Evolutionary conservation across 2,329 filamentous ascomycete genomes (phyloP).

Genomic region (Alternaria sp.): DNA sequence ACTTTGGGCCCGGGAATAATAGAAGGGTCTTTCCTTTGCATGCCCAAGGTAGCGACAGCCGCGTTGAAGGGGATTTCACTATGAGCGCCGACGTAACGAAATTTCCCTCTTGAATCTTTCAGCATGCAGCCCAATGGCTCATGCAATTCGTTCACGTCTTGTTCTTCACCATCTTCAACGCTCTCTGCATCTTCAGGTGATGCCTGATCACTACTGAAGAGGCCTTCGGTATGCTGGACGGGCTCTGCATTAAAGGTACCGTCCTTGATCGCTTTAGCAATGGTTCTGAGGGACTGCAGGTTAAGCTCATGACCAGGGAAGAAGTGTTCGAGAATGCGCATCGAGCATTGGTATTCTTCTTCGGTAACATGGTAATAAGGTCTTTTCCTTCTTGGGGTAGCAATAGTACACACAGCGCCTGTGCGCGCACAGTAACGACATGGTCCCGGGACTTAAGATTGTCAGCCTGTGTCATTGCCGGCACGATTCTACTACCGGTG

Average conservation of each 20-base stretch:
- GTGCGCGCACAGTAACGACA: constrained; percentile 51
- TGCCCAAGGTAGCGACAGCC: constrained; percentile 45
- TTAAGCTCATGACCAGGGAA: constrained; percentile 50
- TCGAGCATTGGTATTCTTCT: constrained; percentile 51
- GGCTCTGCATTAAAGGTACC: constrained; percentile 39
- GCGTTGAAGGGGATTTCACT: constrained; percentile 52
- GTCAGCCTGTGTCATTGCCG: constrained; percentile 28
- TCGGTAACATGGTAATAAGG: constrained; percentile 53
- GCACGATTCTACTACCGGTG: constrained; percentile 3
- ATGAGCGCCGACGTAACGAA: constrained; percentile 48
- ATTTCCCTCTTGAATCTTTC: constrained; percentile 47
- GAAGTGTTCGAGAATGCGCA: constrained; percentile 50
- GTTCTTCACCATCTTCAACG: constrained; percentile 39
- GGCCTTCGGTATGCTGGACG: constrained; percentile 33
- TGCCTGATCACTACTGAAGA: constrained; percentile 31
- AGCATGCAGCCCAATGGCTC: constrained; percentile 50
- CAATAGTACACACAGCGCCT: constrained; percentile 47
- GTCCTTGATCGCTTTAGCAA: constrained; percentile 45
- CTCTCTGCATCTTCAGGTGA: constrained; percentile 37
- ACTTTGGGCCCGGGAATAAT: constrained; percentile 45
- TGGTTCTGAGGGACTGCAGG: constrained; percentile 43
- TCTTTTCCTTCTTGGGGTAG: constrained; percentile 47
- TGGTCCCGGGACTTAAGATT: constrained; percentile 47
- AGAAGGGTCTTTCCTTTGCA: constrained; percentile 27
- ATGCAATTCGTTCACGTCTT: constrained; percentile 47